These are phyloP conservation scores for Comarum palustre DNA, from an alignment of 306 rosid species.

Conservation along the genomic window DNA sequence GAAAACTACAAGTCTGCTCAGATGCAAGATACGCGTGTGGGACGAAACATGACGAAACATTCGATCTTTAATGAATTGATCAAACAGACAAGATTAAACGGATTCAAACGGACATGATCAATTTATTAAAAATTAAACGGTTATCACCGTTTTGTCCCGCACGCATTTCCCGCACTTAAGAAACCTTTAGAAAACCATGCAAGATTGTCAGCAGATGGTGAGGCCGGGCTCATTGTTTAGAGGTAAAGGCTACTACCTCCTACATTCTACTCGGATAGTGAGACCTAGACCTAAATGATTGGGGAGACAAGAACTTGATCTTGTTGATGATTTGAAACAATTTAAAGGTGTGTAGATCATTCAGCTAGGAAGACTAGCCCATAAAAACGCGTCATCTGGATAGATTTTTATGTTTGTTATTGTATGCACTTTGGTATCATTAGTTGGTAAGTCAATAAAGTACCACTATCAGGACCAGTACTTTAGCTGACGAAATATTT, in stretches of 20 bases:
- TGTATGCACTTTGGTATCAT: conserved; percentile 31
- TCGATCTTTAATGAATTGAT: too few species aligned
- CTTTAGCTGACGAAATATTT: too few species aligned
- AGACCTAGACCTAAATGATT: conserved; percentile 40
- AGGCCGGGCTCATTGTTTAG: neutral
- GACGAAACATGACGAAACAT: too few species aligned
- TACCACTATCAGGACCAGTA: too few species aligned
- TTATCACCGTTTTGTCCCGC: too few species aligned
- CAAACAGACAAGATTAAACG: too few species aligned
- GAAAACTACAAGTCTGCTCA: too few species aligned
- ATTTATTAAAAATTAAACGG: too few species aligned
- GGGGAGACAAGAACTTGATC: conserved; percentile 27
- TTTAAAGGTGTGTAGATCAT: conserved; percentile 23
- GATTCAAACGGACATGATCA: too few species aligned
- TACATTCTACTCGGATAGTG: neutral
- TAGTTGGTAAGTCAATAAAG: conserved; percentile 34
- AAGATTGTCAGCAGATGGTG: neutral
- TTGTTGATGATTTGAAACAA: conserved; percentile 20
- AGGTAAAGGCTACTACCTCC: neutral
- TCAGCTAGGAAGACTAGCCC: conserved; percentile 18
- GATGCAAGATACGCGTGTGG: too few species aligned
- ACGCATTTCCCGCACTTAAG: too few species aligned
- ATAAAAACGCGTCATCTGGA: conserved; percentile 29
- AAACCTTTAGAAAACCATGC: too few species aligned
- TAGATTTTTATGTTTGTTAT: conserved; percentile 32